Percentiles rank a stretch among this genome's conserved stretches.
Evolutionary conservation across 2,329 filamentous ascomycete species (phyloP).

Genomic region (Fusarium sp.): DNA sequence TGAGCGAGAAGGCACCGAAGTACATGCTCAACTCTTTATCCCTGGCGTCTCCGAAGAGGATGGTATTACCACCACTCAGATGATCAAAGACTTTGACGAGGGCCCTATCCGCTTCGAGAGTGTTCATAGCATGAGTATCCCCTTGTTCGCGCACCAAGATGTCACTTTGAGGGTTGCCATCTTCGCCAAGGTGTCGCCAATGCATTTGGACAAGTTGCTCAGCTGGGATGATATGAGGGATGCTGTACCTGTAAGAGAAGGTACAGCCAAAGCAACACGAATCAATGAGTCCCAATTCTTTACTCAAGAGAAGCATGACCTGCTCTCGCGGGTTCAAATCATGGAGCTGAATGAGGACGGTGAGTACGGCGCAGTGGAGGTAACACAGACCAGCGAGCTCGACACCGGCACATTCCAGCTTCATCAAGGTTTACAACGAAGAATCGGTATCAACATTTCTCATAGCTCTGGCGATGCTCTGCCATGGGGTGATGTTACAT

Average conservation of each 20-base stretch:
- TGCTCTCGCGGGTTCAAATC: slow-evolving; percentile 89
- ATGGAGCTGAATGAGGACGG: slow-evolving; percentile 93
- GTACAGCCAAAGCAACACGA: slow-evolving; percentile 72
- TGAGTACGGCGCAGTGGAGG: slow-evolving; percentile 92
- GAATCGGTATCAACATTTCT: slow-evolving; percentile 88
- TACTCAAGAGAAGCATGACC: slow-evolving; percentile 92
- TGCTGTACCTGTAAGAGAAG: slow-evolving; percentile 69
- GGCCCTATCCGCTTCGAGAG: slow-evolving; percentile 94
- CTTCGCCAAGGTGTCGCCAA: slow-evolving; percentile 89
- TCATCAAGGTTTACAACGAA: slow-evolving; percentile 92
- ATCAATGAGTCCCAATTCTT: slow-evolving; percentile 94
- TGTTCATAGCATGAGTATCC: slow-evolving; percentile 97
- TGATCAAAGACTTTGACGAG: slow-evolving; percentile 95
- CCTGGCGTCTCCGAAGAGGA: slow-evolving; percentile 91
- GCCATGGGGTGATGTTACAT: slow-evolving; percentile 87
- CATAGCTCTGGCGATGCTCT: slow-evolving; percentile 91
- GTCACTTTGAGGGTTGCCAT: slow-evolving; percentile 88
- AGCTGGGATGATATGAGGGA: slow-evolving; percentile 99
- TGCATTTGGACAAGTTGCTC: slow-evolving; percentile 96
- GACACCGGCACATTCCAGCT: slow-evolving; percentile 95
- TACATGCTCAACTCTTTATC: slow-evolving; percentile 97
- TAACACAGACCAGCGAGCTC: slow-evolving; percentile 85
- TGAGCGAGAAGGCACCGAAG: slow-evolving; percentile 93
- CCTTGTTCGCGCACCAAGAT: slow-evolving; percentile 78
- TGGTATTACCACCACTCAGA: slow-evolving; percentile 93